These are phyloP conservation scores for Aspergillus ellipticus DNA, from an alignment of 495 filamentous ascomycete genomes.

Conservation along the genomic window DNA sequence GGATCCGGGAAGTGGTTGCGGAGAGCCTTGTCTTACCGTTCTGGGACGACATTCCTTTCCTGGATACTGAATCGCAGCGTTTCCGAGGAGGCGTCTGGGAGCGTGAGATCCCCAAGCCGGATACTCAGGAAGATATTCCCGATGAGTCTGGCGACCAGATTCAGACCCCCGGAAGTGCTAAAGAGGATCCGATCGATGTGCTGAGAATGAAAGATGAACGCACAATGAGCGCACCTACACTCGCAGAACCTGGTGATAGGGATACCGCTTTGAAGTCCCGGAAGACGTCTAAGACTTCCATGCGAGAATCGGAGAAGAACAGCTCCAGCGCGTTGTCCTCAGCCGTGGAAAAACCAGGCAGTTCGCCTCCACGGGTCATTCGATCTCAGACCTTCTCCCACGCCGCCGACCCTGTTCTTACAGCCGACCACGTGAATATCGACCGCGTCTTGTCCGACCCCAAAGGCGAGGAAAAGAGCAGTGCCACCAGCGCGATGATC, in stretches of 20 bases:
- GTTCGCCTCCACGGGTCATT: constrained; percentile 51
- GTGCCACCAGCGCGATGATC: constrained; percentile 61
- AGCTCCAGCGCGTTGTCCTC: constrained; percentile 34
- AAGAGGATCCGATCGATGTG: constrained; percentile 28
- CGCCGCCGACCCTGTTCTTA: constrained; percentile 60
- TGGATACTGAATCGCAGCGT: constrained; percentile 66
- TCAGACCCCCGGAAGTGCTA: constrained; percentile 33
- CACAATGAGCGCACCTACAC: constrained; percentile 54
- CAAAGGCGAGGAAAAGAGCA: constrained; percentile 44
- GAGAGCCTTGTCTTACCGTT: constrained; percentile 92
- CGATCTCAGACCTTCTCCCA: constrained; percentile 62
- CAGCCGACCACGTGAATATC: constrained; percentile 57
- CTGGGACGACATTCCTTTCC: constrained; percentile 93
- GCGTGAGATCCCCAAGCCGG: constrained; percentile 49
- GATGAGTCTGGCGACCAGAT: constrained; percentile 54
- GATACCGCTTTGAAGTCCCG: constrained; percentile 29
- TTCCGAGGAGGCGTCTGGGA: constrained; percentile 91
- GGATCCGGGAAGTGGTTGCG: constrained; percentile 86
- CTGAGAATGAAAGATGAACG: constrained; percentile 51
- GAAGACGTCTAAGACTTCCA: constrained; percentile 27
- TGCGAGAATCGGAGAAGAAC: constrained; percentile 25
- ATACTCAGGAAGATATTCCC: constrained; percentile 49
- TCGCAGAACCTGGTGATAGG: constrained; percentile 27
- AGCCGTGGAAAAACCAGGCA: constrained; percentile 32
- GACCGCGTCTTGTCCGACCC: constrained; percentile 46